Conservation (phyloP, 257 asterid genomes). For the Nicotiana otophora region DNA sequence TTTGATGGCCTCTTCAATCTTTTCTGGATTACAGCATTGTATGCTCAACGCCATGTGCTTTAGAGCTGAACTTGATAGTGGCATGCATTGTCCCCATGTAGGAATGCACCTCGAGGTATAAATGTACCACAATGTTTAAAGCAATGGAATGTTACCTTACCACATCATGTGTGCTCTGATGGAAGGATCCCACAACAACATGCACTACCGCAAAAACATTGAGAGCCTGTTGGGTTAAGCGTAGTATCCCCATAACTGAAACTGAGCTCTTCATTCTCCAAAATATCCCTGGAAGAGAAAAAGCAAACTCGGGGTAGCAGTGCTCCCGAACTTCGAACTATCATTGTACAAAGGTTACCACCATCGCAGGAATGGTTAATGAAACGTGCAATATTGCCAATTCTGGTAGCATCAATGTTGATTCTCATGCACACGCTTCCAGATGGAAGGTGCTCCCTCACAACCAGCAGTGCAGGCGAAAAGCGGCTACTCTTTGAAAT, state of each 20-base stretch:
- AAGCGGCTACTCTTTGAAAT: constrained; percentile 23
- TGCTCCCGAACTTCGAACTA: constrained; percentile 78
- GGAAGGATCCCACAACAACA: constrained; percentile 68
- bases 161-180: constrained; percentile 62
- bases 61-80: background rate
- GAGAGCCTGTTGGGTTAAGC: constrained; percentile 35
- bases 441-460: constrained; percentile 75
- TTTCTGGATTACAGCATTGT: background rate
- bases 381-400: constrained; percentile 75
- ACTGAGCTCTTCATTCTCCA: constrained; percentile 61
- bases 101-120: background rate
- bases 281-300: constrained; percentile 56
- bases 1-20: background rate
- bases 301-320: constrained; percentile 82
- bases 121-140: background rate
- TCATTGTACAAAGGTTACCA: constrained; percentile 54
- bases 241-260: constrained; percentile 73
- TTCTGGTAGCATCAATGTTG: constrained; percentile 78
- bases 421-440: constrained; percentile 68
- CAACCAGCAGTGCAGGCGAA: constrained; percentile 71
- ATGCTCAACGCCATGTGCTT: background rate
- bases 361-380: constrained; percentile 94
- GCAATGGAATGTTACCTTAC: background rate
- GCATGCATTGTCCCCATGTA: background rate
- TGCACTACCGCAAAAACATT: constrained; percentile 65